Evolutionary conservation across 202 grass and related monocot genomes (phyloP).

Genomic region (Tripidium arundinaceum): DNA sequence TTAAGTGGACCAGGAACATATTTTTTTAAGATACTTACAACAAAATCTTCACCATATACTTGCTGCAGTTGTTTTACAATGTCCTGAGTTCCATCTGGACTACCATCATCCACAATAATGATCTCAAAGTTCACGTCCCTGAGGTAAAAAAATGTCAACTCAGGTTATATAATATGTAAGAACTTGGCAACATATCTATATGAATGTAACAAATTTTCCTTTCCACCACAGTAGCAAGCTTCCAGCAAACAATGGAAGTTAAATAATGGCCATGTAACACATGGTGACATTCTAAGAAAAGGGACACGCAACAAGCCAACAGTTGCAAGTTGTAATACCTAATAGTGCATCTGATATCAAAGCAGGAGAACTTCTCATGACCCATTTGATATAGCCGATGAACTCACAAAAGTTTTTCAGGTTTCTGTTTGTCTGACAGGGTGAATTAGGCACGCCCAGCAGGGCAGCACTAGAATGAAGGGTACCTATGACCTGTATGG

Average conservation of each 20-base stretch:
- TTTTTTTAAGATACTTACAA: slow-evolving; percentile 50
- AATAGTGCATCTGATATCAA: neutral
- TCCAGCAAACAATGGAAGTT: neutral
- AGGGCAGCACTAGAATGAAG: neutral
- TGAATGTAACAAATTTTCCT: neutral
- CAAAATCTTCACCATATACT: slow-evolving; percentile 86
- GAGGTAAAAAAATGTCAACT: neutral
- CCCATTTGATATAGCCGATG: neutral
- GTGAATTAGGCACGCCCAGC: neutral
- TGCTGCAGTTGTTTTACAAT: slow-evolving; percentile 87
- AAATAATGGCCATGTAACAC: neutral
- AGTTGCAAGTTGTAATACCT: slow-evolving; percentile 4
- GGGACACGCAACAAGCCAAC: neutral
- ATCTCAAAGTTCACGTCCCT: slow-evolving; percentile 90
- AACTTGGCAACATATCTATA: neutral
- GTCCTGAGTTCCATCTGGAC: slow-evolving; percentile 96
- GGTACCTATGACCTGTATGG: neutral
- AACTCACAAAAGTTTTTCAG: neutral
- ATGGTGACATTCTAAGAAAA: neutral
- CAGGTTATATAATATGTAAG: neutral
- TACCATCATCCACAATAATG: slow-evolving; percentile 98
- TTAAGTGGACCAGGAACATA: neutral
- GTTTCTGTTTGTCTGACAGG: neutral
- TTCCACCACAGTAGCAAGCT: neutral
- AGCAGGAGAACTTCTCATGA: neutral